Conservation (phyloP, 1,284 basidiomycete genomes). For the Sanghuangporus sanghuang region DNA sequence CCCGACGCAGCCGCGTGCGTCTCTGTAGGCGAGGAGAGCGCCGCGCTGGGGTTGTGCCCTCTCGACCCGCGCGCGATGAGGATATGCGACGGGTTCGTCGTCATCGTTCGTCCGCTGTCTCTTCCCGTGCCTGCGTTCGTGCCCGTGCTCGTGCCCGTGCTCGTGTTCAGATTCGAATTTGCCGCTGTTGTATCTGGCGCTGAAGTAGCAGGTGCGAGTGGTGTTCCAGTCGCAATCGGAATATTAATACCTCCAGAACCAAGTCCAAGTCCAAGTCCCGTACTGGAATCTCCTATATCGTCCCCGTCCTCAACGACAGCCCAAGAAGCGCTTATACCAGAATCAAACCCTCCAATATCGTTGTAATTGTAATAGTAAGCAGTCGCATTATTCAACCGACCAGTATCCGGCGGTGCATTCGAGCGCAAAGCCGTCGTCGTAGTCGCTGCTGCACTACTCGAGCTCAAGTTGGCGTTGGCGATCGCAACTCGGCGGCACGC, state of each 20-base stretch:
- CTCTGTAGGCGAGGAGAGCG: constrained; percentile 76
- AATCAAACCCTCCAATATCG: background rate
- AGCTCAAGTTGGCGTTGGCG: too few species aligned
- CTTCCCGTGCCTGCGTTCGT: background rate
- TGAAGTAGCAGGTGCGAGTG: background rate
- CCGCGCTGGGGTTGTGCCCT: constrained; percentile 67
- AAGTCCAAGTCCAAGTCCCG: background rate
- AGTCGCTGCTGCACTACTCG: too few species aligned
- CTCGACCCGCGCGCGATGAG: constrained; percentile 80
- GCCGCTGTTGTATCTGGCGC: background rate
- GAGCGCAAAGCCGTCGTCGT: too few species aligned
- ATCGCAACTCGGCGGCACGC: too few species aligned
- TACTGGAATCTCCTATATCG: background rate
- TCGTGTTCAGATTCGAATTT: background rate
- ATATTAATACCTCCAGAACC: too few species aligned
- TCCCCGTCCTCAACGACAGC: background rate
- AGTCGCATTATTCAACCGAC: background rate
- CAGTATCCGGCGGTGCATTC: too few species aligned
- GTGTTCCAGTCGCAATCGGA: background rate
- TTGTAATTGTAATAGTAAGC: background rate
- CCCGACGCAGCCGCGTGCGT: constrained; percentile 80
- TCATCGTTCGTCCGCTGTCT: constrained; percentile 31
- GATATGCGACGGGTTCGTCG: constrained; percentile 76
- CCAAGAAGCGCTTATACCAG: background rate
- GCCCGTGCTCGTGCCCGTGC: background rate